Base-by-base conservation (phyloP, 805 yeast species). In the Hanseniaspora meyeri region DNA sequence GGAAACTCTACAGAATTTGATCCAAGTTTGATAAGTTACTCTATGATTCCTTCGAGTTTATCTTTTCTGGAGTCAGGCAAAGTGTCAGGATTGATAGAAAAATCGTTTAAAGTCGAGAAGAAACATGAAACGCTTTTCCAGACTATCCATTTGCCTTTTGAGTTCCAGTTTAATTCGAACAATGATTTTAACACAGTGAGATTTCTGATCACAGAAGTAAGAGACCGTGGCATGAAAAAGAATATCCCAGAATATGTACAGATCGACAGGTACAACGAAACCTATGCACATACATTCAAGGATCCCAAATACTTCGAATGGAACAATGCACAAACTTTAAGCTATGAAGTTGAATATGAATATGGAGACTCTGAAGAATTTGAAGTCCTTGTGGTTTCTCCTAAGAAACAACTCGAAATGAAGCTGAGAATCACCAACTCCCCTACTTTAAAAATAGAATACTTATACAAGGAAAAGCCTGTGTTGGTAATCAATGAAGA, bases 401-500 rank as follows among this genome's bases (percentile, higher is more conserved):
- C 74, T 61, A 82, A 80, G 5, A 61, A 63, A 1, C 64, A 68
- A 20, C 58, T 62, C 19, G 65, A 72, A n/a, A 75, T 77, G 58
- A 62, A 67, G 43, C 72, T 80, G 0, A 72, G 67, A 24, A 55
- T 89, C 12, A 57, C 68, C 19, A 67, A 75, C 45, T 63, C 65
- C 11, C 57, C 57, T n/a, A 81, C 85, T 0, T 73, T 88, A 59
- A 74, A 73, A 60, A 62, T 86, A 40, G 69, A 72, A 1, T 63
- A 88, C 1, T 71, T 57, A 24, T 71, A 77, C 54, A 67, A 79
- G 1, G 77, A 74, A 5, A 67, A 70, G 19, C 66, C 69, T 0
- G 79, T 80, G 59, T 62, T 88, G 12, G 70, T 78, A 1, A 64
- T 90, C 19, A 93, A 93, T 66, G 89, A 83, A 52, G 73, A 82